These are phyloP conservation scores for Agaricus blazei DNA, from an alignment of 768 basidiomycete genomes.

Conservation along the genomic window DNA sequence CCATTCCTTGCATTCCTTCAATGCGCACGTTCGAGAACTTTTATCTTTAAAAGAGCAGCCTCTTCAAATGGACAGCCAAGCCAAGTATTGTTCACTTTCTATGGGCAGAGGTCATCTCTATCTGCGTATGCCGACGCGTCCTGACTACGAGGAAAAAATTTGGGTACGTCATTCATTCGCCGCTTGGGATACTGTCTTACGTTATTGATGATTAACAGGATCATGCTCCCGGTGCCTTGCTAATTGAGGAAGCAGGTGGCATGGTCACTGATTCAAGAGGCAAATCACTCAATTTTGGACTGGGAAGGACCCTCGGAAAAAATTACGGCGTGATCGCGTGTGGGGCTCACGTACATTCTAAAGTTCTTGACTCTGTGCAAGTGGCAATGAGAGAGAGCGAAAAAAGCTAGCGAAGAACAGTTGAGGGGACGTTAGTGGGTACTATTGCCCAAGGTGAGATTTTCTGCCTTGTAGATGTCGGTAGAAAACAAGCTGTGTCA, in stretches of 20 bases:
- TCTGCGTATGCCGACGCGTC: conserved; percentile 71
- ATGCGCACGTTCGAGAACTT: conserved; percentile 61
- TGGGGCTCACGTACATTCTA: conserved; percentile 61
- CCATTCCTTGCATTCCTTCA: conserved; percentile 86
- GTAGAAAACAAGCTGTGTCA: too few relatives aligned
- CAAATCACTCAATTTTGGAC: conserved; percentile 72
- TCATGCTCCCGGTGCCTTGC: conserved; percentile 81
- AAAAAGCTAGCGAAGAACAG: neutral
- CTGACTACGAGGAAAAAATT: conserved; percentile 90
- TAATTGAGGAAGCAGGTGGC: conserved; percentile 89
- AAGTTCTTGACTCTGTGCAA: conserved; percentile 72
- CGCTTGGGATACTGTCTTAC: neutral
- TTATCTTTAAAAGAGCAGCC: conserved; percentile 66
- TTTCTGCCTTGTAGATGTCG: too few relatives aligned
- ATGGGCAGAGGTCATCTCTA: conserved; percentile 85
- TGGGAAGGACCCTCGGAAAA: conserved; percentile 78
- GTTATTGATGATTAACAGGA: conserved; percentile 44
- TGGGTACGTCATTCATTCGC: conserved; percentile 52
- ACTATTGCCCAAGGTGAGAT: too few relatives aligned
- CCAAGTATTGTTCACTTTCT: conserved; percentile 86
- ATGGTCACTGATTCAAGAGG: conserved; percentile 84
- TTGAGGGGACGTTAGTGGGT: too few relatives aligned
- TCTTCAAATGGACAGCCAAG: conserved; percentile 91
- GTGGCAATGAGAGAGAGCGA: conserved; percentile 34
- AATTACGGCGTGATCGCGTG: conserved; percentile 89